phyloP scores from a whole-genome alignment of 2,329 filamentous ascomycete genomes.

The Trichoderma breve region DNA sequence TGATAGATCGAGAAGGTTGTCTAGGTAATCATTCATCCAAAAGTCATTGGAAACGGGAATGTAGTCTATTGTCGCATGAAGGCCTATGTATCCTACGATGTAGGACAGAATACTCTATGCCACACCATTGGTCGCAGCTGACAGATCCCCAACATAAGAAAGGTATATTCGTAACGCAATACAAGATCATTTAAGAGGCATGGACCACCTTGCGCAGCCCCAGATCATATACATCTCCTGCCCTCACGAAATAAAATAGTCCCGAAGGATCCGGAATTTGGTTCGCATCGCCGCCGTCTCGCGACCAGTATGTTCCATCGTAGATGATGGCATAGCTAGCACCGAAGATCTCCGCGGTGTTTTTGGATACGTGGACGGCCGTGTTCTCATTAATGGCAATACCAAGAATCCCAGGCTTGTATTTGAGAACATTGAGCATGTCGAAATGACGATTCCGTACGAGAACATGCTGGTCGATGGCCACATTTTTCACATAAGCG shows the following conservation, averaged over 20 bases:
- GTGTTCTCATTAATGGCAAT: constrained; percentile 9
- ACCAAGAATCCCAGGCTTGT: constrained; percentile 6
- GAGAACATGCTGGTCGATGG: constrained; percentile 12
- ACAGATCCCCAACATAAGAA: neutral
- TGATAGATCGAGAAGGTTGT: neutral
- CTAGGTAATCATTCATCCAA: neutral
- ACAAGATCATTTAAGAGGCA: neutral
- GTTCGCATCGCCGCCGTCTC: neutral
- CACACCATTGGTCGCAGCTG: neutral
- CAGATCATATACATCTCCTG: constrained; percentile 4
- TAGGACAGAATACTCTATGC: neutral
- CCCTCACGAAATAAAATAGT: constrained; percentile 3
- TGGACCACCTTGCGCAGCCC: neutral
- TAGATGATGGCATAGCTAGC: constrained; percentile 14
- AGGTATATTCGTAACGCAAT: neutral
- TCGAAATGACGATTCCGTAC: constrained; percentile 9
- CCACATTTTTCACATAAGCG: constrained; percentile 10
- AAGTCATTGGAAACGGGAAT: neutral
- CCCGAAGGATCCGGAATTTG: neutral
- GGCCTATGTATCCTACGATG: neutral
- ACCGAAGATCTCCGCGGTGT: neutral
- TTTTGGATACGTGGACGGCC: constrained; percentile 4
- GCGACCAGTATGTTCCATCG: constrained; percentile 11
- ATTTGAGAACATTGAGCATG: constrained; percentile 5
- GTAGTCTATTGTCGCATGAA: neutral